Evolutionary conservation across 306 rosid genomes (phyloP).

Genomic region (Castanospermum australe): DNA sequence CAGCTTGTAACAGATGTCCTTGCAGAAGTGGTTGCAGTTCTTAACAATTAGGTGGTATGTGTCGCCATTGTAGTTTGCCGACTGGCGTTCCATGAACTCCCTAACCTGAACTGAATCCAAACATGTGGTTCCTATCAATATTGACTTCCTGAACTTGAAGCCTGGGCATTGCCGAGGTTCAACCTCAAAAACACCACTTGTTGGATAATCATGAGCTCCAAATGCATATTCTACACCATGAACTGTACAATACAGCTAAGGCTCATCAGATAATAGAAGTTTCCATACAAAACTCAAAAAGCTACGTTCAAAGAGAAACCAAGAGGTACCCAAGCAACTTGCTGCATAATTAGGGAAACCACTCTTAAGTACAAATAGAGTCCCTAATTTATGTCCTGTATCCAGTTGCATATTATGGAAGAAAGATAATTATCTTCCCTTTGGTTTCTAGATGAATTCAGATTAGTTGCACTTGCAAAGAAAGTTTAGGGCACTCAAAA

Average conservation of each 20-base stretch:
- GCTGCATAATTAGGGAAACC: not conserved
- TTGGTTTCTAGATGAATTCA: not conserved
- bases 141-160: slow-evolving; percentile 89
- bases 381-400: not conserved
- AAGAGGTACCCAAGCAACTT: not conserved
- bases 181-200: slow-evolving; percentile 97
- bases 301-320: not conserved
- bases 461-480: not conserved
- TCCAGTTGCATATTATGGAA: not conserved
- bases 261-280: slow-evolving; percentile 25
- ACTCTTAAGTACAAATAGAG: not conserved
- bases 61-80: slow-evolving; percentile 81
- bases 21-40: slow-evolving; percentile 99
- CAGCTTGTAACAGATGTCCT: slow-evolving; percentile 79
- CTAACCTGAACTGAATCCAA: slow-evolving; percentile 75
- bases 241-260: slow-evolving; percentile 52
- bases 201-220: slow-evolving; percentile 95
- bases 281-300: slow-evolving; percentile 8
- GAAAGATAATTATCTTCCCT: not conserved
- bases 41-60: slow-evolving; percentile 89
- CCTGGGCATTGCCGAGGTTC: slow-evolving; percentile 98
- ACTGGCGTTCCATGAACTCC: slow-evolving; percentile 87
- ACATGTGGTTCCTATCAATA: slow-evolving; percentile 84
- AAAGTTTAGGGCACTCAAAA: not conserved
- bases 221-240: slow-evolving; percentile 95